Percentiles rank a stretch among this genome's conserved stretches.
Conservation (phyloP, 1,284 basidiomycete genomes). For the Mycosarcoma maydis region DNA sequence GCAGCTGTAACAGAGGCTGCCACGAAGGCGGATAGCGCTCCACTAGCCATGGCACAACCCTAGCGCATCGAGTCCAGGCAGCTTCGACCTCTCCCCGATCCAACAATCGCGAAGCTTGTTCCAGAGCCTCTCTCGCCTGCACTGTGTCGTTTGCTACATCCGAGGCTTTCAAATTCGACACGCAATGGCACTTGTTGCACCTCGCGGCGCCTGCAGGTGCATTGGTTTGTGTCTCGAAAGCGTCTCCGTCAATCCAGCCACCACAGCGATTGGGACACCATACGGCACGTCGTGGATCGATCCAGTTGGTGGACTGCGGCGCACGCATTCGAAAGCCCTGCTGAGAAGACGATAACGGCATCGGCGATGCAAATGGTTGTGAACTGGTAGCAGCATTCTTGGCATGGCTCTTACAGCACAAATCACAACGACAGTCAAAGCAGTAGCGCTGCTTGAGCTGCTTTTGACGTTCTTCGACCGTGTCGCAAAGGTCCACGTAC, state of each 20-base stretch:
- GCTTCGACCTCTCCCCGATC: slow-evolving; percentile 63
- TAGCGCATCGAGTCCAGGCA: slow-evolving; percentile 74
- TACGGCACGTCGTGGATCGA: slow-evolving; percentile 78
- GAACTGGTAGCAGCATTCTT: slow-evolving; percentile 11
- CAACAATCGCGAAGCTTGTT: slow-evolving; percentile 74
- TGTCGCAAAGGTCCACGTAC: slow-evolving; percentile 83
- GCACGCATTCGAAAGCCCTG: slow-evolving; percentile 18
- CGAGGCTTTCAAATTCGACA: slow-evolving; percentile 70
- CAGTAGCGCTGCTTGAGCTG: slow-evolving; percentile 78
- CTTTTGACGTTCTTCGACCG: slow-evolving; percentile 73
- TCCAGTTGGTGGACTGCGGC: slow-evolving; percentile 25
- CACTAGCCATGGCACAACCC: slow-evolving; percentile 73
- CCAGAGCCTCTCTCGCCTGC: slow-evolving; percentile 76
- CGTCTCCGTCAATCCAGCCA: slow-evolving; percentile 68
- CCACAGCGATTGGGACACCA: slow-evolving; percentile 70
- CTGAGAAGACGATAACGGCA: slow-evolving; percentile 18
- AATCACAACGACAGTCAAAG: slow-evolving; percentile 78
- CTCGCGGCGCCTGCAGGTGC: slow-evolving; percentile 4
- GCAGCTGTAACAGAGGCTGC: slow-evolving; percentile 80
- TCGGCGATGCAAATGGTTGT: slow-evolving; percentile 23
- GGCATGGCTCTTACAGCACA: slow-evolving; percentile 70
- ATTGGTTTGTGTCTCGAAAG: slow-evolving; percentile 37
- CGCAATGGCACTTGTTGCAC: slow-evolving; percentile 70
- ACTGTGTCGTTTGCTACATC: slow-evolving; percentile 73
- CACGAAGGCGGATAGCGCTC: slow-evolving; percentile 67